These are phyloP conservation scores for Cucurbita pepo DNA, from an alignment of 306 rosid species.

Conservation along the genomic window DNA sequence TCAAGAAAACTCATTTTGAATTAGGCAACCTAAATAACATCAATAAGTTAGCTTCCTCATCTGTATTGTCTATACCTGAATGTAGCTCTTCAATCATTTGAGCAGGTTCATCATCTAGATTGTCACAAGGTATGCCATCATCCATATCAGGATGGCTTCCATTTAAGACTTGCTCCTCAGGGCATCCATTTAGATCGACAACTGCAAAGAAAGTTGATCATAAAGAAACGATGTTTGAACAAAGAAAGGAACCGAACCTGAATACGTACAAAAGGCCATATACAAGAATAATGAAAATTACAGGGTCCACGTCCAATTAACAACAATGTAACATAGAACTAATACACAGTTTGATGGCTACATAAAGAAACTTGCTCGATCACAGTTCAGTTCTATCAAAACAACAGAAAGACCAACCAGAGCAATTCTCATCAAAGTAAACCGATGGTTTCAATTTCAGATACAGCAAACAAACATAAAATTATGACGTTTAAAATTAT, in stretches of 20 bases:
- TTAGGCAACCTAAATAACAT: neutral
- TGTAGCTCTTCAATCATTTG: constrained; percentile 73
- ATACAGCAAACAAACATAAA: neutral
- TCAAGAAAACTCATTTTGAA: neutral
- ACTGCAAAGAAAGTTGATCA: constrained; percentile 17
- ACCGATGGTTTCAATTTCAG: neutral
- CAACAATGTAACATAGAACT: neutral
- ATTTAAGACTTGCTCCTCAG: constrained; percentile 66
- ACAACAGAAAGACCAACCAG: neutral
- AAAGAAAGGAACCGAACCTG: neutral
- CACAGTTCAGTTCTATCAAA: neutral
- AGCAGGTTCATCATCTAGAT: constrained; percentile 66
- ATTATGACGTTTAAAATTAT: neutral
- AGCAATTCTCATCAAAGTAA: neutral
- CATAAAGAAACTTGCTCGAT: neutral
- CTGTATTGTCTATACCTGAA: constrained; percentile 35
- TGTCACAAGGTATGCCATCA: constrained; percentile 45
- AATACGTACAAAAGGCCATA: neutral
- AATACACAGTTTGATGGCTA: neutral
- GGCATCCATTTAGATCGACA: constrained; percentile 38
- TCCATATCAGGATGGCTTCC: constrained; percentile 71
- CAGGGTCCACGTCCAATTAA: neutral
- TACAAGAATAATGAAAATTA: neutral
- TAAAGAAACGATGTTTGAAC: neutral
- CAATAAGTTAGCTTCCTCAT: neutral